Evolutionary conservation across 2,329 filamentous ascomycete species (phyloP).

Genomic region (Exophiala mesophila): DNA sequence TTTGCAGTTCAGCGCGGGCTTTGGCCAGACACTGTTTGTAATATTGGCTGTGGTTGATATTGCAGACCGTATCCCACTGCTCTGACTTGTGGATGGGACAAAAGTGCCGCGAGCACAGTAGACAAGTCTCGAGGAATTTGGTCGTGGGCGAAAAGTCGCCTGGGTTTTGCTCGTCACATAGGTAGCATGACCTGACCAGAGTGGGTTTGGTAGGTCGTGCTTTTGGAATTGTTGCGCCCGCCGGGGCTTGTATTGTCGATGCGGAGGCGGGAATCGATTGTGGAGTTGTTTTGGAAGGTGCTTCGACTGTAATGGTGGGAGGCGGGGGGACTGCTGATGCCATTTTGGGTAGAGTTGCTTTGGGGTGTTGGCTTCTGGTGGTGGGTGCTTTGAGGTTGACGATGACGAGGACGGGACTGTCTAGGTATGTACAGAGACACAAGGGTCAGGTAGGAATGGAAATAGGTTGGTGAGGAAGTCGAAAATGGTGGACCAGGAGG

Average conservation of each 20-base stretch:
- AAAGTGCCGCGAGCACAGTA: slow-evolving; percentile 25
- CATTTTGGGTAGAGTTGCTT: slow-evolving; percentile 9
- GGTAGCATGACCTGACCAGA: slow-evolving; percentile 23
- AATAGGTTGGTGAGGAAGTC: too few species aligned
- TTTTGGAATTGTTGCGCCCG: slow-evolving; percentile 2
- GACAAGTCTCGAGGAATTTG: slow-evolving; percentile 25
- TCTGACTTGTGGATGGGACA: slow-evolving; percentile 26
- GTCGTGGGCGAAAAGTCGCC: slow-evolving; percentile 28
- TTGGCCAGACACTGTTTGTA: slow-evolving; percentile 23
- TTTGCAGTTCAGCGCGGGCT: slow-evolving; percentile 17
- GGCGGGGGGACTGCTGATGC: slow-evolving; percentile 13
- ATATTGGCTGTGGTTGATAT: slow-evolving; percentile 27
- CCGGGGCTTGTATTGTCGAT: slow-evolving; percentile 1
- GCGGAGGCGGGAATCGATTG: slow-evolving; percentile 2
- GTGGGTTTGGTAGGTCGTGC: slow-evolving; percentile 13
- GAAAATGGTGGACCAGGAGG: too few species aligned
- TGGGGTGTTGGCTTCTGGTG: not conserved
- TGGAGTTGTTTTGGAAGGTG: slow-evolving; percentile 14
- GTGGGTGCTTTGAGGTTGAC: not conserved
- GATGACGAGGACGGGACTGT: not conserved
- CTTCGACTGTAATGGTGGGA: slow-evolving; percentile 24
- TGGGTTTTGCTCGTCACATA: slow-evolving; percentile 28
- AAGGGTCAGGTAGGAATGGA: too few species aligned
- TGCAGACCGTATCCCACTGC: slow-evolving; percentile 23
- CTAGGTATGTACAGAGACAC: too few species aligned